A percentile compares a stretch with the other conserved stretches of the same genome.
Conservation (phyloP, 2,329 filamentous ascomycete genomes). For the Colletotrichum theobromicola region DNA sequence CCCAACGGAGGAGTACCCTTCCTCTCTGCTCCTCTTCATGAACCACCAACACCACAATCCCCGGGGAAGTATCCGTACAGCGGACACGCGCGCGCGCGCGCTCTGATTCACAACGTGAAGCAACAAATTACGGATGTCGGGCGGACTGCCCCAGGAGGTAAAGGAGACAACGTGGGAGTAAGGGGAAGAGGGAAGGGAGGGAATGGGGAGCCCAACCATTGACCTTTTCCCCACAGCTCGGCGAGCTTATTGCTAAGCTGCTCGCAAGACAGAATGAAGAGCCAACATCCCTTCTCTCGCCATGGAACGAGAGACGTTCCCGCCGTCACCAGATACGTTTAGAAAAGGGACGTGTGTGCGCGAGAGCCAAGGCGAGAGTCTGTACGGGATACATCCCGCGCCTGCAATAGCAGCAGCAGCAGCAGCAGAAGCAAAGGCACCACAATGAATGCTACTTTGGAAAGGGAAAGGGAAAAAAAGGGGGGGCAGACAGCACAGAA, state of each 20-base stretch:
- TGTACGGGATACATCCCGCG: neutral
- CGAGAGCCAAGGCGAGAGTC: neutral
- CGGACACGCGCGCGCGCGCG: neutral
- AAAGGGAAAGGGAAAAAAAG: neutral
- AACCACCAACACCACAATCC: neutral
- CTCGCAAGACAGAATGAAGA: neutral
- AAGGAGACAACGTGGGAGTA: neutral
- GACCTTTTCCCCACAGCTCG: neutral
- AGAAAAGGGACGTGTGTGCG: neutral
- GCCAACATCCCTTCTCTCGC: neutral
- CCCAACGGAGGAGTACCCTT: neutral
- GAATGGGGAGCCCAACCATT: neutral
- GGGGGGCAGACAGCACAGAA: neutral
- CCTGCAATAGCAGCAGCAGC: neutral
- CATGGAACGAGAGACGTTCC: neutral
- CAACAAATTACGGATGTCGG: neutral
- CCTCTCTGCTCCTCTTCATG: neutral
- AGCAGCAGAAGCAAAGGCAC: neutral
- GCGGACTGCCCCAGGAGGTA: neutral
- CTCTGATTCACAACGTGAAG: neutral
- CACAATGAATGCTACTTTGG: too few species aligned
- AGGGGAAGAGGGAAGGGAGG: neutral
- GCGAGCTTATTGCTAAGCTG: neutral
- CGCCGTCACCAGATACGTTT: neutral
- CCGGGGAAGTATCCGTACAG: neutral